Evolutionary conservation across 257 asterid species (phyloP).

Genomic region (Eucommia ulmoides): DNA sequence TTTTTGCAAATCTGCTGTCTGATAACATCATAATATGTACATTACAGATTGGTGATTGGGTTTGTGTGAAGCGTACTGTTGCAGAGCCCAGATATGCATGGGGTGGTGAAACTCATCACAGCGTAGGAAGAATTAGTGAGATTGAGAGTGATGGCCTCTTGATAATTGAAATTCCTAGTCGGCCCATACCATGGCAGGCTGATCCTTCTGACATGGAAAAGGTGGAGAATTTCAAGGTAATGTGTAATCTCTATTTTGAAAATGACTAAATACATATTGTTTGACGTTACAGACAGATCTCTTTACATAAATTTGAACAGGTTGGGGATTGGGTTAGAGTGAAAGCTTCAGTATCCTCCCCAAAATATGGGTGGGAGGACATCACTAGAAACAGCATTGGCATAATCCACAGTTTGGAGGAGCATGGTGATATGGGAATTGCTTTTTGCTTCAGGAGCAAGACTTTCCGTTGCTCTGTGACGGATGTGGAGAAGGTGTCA

Average conservation of each 20-base stretch:
- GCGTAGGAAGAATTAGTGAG: slow-evolving; percentile 87
- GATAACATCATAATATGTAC: slow-evolving; percentile 10
- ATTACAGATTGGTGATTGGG: slow-evolving; percentile 79
- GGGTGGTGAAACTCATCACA: slow-evolving; percentile 99
- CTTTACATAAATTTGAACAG: too few relatives aligned
- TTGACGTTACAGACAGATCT: too few relatives aligned
- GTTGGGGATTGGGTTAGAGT: slow-evolving; percentile 94
- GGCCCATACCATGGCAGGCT: slow-evolving; percentile 97
- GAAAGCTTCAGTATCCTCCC: slow-evolving; percentile 88
- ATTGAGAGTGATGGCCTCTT: slow-evolving; percentile 94
- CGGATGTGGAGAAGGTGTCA: slow-evolving; percentile 85
- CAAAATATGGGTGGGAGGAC: slow-evolving; percentile 98
- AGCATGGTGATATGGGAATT: slow-evolving; percentile 93
- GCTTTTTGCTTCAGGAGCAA: slow-evolving; percentile 96
- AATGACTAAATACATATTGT: too few relatives aligned
- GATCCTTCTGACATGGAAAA: slow-evolving; percentile 99
- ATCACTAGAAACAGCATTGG: slow-evolving; percentile 76
- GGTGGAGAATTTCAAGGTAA: slow-evolving; percentile 89
- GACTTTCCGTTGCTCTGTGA: slow-evolving; percentile 78
- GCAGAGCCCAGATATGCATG: slow-evolving; percentile 99
- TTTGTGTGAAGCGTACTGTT: slow-evolving; percentile 96
- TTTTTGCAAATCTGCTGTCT: slow-evolving; percentile 6
- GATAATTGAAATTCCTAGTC: slow-evolving; percentile 72
- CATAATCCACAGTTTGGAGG: slow-evolving; percentile 91
- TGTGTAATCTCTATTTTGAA: too few relatives aligned